Evolutionary conservation across 2,329 filamentous ascomycete species (phyloP).

Genomic region (Pyrenophora seminiperda): DNA sequence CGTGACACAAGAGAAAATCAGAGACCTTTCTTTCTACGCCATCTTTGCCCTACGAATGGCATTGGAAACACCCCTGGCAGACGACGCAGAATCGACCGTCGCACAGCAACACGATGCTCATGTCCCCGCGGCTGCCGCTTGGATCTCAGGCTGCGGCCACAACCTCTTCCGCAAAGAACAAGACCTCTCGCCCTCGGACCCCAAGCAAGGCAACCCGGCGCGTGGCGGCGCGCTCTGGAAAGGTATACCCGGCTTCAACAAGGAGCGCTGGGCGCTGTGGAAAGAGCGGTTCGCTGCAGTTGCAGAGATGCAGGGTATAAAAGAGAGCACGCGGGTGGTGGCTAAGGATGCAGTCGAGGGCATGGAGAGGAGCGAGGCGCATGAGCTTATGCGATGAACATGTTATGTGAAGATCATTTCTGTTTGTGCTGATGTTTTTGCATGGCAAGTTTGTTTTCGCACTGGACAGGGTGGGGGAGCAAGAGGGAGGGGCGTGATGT

Average conservation of each 20-base stretch:
- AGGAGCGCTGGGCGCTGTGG: constrained; percentile 42
- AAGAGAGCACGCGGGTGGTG: constrained; percentile 28
- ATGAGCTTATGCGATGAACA: constrained; percentile 7
- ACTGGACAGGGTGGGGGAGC: neutral
- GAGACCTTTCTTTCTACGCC: constrained; percentile 29
- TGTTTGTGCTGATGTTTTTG: neutral
- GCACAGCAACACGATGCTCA: constrained; percentile 32
- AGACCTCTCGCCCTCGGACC: constrained; percentile 36
- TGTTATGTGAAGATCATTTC: neutral
- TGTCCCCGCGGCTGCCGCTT: constrained; percentile 39
- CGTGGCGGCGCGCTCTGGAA: constrained; percentile 38
- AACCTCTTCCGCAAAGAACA: constrained; percentile 30
- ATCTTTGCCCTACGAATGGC: constrained; percentile 39
- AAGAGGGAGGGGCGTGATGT: neutral
- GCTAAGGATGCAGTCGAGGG: constrained; percentile 31
- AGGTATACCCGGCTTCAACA: constrained; percentile 37
- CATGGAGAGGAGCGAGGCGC: constrained; percentile 40
- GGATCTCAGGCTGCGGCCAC: constrained; percentile 32
- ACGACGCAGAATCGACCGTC: constrained; percentile 24
- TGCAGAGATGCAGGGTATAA: constrained; percentile 25
- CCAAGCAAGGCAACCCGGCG: constrained; percentile 37
- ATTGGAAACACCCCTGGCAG: constrained; percentile 28
- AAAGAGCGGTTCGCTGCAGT: constrained; percentile 38
- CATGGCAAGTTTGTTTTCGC: neutral
- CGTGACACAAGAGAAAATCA: constrained; percentile 22